phyloP scores from a whole-genome alignment of 2,329 filamentous ascomycete species.

The Monosporascus sp. region DNA sequence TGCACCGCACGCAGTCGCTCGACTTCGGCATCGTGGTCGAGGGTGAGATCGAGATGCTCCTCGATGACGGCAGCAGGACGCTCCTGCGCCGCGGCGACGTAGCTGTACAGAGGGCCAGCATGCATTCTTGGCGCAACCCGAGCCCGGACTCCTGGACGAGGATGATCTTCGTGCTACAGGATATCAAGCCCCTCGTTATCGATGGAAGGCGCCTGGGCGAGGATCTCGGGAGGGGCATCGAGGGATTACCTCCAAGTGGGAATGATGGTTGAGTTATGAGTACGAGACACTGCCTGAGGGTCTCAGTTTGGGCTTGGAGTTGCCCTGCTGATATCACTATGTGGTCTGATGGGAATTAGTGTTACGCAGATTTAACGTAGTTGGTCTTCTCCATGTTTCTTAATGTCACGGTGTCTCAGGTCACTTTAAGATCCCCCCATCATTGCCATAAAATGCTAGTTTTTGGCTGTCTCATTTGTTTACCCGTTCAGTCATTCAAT shows the following conservation, averaged over 20 bases:
- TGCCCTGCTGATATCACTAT: too few species aligned
- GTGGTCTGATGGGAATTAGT: too few species aligned
- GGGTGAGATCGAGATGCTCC: conserved; percentile 43
- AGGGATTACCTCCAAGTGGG: conserved; percentile 19
- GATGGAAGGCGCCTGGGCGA: conserved; percentile 21
- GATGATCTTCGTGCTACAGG: conserved; percentile 36
- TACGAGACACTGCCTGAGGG: too few species aligned
- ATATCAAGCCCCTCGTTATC: conserved; percentile 22
- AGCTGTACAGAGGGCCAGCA: conserved; percentile 50
- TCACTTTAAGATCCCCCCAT: too few species aligned
- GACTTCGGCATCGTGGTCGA: conserved; percentile 52
- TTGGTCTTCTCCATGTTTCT: too few species aligned
- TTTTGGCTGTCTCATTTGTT: too few species aligned
- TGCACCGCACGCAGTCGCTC: conserved; percentile 49
- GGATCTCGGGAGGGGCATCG: conserved; percentile 19
- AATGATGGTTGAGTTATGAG: conserved; percentile 14
- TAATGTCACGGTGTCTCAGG: too few species aligned
- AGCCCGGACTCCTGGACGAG: conserved; percentile 41
- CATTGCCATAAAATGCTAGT: too few species aligned
- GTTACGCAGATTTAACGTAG: too few species aligned
- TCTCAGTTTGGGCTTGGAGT: too few species aligned
- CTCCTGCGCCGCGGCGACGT: conserved; percentile 45
- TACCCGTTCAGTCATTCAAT: too few species aligned
- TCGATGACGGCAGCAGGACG: conserved; percentile 45
- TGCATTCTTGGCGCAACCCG: conserved; percentile 48